Evolutionary conservation across 1,284 basidiomycete species (phyloP).

Genomic region (Papiliotrema flavescens): DNA sequence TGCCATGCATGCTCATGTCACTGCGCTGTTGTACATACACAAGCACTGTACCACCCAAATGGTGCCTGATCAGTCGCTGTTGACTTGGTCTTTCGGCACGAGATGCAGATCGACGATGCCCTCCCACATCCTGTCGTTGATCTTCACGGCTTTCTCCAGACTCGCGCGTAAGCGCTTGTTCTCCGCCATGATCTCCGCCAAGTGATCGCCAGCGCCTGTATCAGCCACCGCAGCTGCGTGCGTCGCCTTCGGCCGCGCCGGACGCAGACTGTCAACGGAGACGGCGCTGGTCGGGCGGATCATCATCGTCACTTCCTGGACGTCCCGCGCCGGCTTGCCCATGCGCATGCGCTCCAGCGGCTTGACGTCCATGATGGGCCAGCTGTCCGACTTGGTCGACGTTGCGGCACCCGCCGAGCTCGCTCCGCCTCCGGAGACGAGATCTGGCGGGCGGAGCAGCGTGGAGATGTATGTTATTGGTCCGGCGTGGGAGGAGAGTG

Average conservation of each 20-base stretch:
- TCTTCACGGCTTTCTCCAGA: slow-evolving; percentile 70
- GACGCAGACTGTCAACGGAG: slow-evolving; percentile 14
- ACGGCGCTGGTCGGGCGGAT: slow-evolving; percentile 11
- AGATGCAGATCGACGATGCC: slow-evolving; percentile 53
- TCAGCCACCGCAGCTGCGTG: neutral
- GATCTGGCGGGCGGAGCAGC: slow-evolving; percentile 75
- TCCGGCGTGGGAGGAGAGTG: slow-evolving; percentile 64
- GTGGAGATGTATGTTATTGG: slow-evolving; percentile 71
- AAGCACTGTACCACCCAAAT: too few relatives aligned
- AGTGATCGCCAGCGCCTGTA: slow-evolving; percentile 8
- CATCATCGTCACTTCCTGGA: slow-evolving; percentile 32
- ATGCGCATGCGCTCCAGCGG: slow-evolving; percentile 45
- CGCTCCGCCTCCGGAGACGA: slow-evolving; percentile 49
- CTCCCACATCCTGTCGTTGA: slow-evolving; percentile 89
- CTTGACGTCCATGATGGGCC: slow-evolving; percentile 46
- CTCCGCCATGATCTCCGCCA: slow-evolving; percentile 68
- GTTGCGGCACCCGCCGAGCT: neutral
- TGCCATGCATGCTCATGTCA: slow-evolving; percentile 20
- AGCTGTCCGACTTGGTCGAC: slow-evolving; percentile 19
- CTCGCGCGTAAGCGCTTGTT: slow-evolving; percentile 62
- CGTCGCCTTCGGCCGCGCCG: neutral
- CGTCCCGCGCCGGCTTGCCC: slow-evolving; percentile 27
- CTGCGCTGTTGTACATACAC: neutral
- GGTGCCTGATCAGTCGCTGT: neutral
- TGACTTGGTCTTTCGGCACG: slow-evolving; percentile 2